phyloP scores from a whole-genome alignment of 2,329 filamentous ascomycete genomes.

The Claviceps purpurea region DNA sequence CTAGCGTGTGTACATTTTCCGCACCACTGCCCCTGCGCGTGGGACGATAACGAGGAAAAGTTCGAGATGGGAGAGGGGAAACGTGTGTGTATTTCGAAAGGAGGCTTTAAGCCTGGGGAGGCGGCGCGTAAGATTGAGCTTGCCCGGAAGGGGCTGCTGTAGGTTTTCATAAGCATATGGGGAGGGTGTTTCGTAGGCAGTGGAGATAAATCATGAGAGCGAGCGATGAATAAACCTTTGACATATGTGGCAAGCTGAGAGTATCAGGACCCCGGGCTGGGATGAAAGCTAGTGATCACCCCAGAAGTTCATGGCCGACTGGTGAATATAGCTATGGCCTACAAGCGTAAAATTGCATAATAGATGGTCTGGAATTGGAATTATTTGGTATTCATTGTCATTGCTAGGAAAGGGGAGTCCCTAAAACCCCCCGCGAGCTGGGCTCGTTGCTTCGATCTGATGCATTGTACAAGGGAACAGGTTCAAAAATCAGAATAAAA shows the following conservation, averaged over 20 bases:
- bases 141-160: conserved; percentile 61
- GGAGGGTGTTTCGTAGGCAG: not conserved
- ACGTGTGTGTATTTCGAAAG: conserved; percentile 60
- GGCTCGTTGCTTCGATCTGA: too few relatives aligned
- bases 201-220: not conserved
- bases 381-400: too few relatives aligned
- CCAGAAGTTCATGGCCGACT: not conserved
- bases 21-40: conserved; percentile 91
- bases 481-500: not conserved
- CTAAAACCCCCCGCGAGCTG: not conserved
- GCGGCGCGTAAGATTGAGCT: conserved; percentile 64
- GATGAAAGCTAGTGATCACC: not conserved
- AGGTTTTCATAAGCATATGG: not conserved
- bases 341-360: too few relatives aligned
- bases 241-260: not conserved
- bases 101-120: conserved; percentile 60
- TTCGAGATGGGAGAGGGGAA: conserved; percentile 60
- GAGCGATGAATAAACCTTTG: not conserved
- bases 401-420: too few relatives aligned
- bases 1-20: conserved; percentile 92
- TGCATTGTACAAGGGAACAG: not conserved
- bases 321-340: not conserved
- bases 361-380: too few relatives aligned
- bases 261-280: not conserved
- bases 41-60: conserved; percentile 63